Conservation (phyloP, 2,329 filamentous ascomycete genomes). For the Phialocephala subalpina region DNA sequence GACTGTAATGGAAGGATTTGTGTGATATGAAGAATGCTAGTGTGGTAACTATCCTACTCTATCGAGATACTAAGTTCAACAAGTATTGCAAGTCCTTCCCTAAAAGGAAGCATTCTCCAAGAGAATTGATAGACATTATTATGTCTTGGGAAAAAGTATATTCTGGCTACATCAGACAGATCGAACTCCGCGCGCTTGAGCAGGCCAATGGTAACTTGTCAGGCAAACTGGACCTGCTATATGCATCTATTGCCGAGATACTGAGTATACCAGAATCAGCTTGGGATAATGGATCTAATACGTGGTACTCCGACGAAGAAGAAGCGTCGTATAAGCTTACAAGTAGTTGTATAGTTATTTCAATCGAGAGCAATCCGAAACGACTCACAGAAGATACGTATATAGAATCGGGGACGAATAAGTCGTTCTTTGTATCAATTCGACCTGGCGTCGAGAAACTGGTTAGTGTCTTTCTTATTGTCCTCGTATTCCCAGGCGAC, state of each 20-base stretch:
- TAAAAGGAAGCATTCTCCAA: conserved; percentile 17
- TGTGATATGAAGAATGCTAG: conserved; percentile 22
- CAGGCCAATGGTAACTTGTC: conserved; percentile 16
- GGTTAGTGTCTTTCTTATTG: conserved; percentile 22
- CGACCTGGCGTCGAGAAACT: conserved; percentile 24
- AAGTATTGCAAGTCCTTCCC: conserved; percentile 23
- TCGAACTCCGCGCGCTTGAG: conserved; percentile 21
- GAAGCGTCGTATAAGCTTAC: conserved; percentile 25
- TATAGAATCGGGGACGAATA: conserved; percentile 29
- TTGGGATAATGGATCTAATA: conserved; percentile 20
- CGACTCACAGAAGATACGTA: conserved; percentile 25
- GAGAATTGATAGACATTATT: conserved; percentile 20
- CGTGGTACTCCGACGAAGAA: conserved; percentile 21
- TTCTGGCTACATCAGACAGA: conserved; percentile 13
- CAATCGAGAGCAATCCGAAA: conserved; percentile 24
- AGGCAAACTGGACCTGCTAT: conserved; percentile 13
- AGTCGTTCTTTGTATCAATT: conserved; percentile 27
- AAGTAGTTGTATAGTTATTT: conserved; percentile 24
- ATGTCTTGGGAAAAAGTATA: conserved; percentile 18
- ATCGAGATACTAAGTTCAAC: conserved; percentile 23
- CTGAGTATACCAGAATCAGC: conserved; percentile 20
- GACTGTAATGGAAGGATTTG: conserved; percentile 23
- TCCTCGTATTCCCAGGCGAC: conserved; percentile 16
- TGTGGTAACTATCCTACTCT: conserved; percentile 22
- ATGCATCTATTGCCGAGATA: conserved; percentile 21